Evolutionary conservation across 2,329 filamentous ascomycete species (phyloP).

Genomic region (Pseudofabraea citricarpa): DNA sequence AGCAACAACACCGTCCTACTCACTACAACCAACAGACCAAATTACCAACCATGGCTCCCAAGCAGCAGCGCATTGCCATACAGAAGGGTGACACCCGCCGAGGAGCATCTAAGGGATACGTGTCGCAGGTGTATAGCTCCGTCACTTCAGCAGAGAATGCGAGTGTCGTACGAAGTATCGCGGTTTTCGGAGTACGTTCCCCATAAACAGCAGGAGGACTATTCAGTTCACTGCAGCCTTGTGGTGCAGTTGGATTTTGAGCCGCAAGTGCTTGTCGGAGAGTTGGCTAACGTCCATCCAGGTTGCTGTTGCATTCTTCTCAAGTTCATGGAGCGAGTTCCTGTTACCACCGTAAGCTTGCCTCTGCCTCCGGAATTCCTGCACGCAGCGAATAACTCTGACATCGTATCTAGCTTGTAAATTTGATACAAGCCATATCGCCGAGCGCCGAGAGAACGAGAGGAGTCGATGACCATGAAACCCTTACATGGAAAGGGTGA

Average conservation of each 20-base stretch:
- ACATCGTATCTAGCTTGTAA: too few relatives aligned
- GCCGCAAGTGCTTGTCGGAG: too few relatives aligned
- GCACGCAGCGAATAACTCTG: too few relatives aligned
- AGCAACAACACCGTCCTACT: not conserved
- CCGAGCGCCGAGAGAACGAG: too few relatives aligned
- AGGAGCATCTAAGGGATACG: conserved; percentile 42
- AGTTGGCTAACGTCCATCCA: conserved; percentile 28
- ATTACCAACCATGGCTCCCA: conserved; percentile 54
- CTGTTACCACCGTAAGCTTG: conserved; percentile 59
- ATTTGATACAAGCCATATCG: too few relatives aligned
- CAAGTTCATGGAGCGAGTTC: conserved; percentile 63
- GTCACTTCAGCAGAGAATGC: conserved; percentile 65
- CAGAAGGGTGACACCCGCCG: conserved; percentile 39
- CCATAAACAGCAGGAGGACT: too few relatives aligned
- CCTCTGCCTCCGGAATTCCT: too few relatives aligned
- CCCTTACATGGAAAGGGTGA: too few relatives aligned
- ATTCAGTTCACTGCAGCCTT: not conserved
- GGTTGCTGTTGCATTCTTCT: conserved; percentile 62
- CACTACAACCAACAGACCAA: not conserved
- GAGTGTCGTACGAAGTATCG: conserved; percentile 62
- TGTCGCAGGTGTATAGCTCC: conserved; percentile 55
- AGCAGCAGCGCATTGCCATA: conserved; percentile 49
- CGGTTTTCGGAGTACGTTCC: conserved; percentile 61
- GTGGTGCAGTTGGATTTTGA: not conserved
- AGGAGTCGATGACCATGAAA: too few relatives aligned